A percentile compares a stretch with the other conserved stretches of the same genome.
Evolutionary conservation across 352 stramenopile species (phyloP).

Genomic region (Phytophthora palmivora): DNA sequence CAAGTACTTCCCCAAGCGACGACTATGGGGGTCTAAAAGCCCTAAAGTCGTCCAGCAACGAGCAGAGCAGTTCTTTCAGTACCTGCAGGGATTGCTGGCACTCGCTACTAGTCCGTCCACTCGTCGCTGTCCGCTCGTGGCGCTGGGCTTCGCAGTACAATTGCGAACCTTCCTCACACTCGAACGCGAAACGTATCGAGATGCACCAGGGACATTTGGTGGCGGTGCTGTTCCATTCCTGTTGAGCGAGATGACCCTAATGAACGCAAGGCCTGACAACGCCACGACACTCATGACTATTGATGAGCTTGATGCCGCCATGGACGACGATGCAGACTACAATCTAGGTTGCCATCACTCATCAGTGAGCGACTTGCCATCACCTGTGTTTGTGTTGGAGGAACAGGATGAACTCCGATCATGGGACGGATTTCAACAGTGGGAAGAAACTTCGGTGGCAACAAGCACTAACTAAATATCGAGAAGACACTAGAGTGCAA

Average conservation of each 20-base stretch:
- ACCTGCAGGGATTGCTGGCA: conserved; percentile 60
- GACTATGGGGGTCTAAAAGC: conserved; percentile 65
- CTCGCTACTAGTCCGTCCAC: conserved; percentile 59
- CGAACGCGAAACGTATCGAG: conserved; percentile 52
- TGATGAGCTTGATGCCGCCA: conserved; percentile 36
- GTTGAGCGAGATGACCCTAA: conserved; percentile 51
- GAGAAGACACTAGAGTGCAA: conserved; percentile 6
- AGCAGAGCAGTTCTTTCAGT: conserved; percentile 60
- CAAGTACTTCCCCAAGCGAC: conserved; percentile 60
- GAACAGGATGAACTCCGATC: conserved; percentile 38
- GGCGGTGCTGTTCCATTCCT: conserved; percentile 51
- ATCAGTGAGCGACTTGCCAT: conserved; percentile 29
- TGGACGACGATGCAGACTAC: conserved; percentile 38
- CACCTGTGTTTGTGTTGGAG: conserved; percentile 34
- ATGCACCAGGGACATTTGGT: conserved; percentile 43
- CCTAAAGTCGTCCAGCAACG: conserved; percentile 48
- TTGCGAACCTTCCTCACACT: conserved; percentile 68
- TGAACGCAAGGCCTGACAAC: conserved; percentile 35
- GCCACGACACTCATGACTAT: conserved; percentile 66
- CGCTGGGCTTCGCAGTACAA: conserved; percentile 57
- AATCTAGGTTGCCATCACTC: conserved; percentile 27
- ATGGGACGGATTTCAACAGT: conserved; percentile 33
- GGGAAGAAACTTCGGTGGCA: conserved; percentile 17
- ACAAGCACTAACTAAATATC: conserved; percentile 7
- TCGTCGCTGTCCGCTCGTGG: conserved; percentile 65